phyloP scores from a whole-genome alignment of 2,329 filamentous ascomycete species.

The Elsinoe ampelina region DNA sequence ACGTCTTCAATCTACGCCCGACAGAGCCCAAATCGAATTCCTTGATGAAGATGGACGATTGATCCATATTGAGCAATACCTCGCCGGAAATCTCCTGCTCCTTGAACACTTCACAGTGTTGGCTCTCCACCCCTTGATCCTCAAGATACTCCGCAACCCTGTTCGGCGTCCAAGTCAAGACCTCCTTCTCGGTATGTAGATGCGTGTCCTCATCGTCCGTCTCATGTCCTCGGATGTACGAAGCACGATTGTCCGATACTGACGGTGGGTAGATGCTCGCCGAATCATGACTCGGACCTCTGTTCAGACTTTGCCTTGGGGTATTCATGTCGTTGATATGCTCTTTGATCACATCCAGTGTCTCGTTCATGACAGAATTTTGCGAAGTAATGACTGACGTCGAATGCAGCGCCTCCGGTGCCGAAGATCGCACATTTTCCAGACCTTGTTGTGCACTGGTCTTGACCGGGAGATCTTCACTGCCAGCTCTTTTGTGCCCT shows the following conservation, averaged over 20 bases:
- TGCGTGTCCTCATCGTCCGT: slow-evolving; percentile 84
- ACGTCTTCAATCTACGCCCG: slow-evolving; percentile 80
- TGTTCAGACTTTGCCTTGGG: slow-evolving; percentile 44
- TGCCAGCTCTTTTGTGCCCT: slow-evolving; percentile 21
- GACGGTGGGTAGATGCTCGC: slow-evolving; percentile 74
- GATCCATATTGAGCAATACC: slow-evolving; percentile 87
- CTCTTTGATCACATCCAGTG: slow-evolving; percentile 90
- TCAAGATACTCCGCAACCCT: slow-evolving; percentile 87
- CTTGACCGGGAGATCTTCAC: slow-evolving; percentile 4
- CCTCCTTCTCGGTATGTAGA: slow-evolving; percentile 61
- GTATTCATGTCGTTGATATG: slow-evolving; percentile 82
- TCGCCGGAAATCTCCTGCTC: slow-evolving; percentile 96
- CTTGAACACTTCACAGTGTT: slow-evolving; percentile 86
- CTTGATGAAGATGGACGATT: slow-evolving; percentile 89
- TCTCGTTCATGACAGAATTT: slow-evolving; percentile 84
- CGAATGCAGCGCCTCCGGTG: slow-evolving; percentile 14
- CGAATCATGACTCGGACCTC: slow-evolving; percentile 54
- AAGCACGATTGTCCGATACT: slow-evolving; percentile 59
- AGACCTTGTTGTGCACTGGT: slow-evolving; percentile 2
- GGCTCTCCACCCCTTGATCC: slow-evolving; percentile 71
- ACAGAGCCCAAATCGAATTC: slow-evolving; percentile 90
- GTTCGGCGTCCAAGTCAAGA: slow-evolving; percentile 67
- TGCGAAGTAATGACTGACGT: slow-evolving; percentile 24
- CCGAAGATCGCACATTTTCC: not conserved
- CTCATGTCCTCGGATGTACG: slow-evolving; percentile 88